A percentile compares a stretch with the other conserved stretches of the same genome.
Conservation (phyloP, 73 alveolate species). For the Uronychia binucleata region DNA sequence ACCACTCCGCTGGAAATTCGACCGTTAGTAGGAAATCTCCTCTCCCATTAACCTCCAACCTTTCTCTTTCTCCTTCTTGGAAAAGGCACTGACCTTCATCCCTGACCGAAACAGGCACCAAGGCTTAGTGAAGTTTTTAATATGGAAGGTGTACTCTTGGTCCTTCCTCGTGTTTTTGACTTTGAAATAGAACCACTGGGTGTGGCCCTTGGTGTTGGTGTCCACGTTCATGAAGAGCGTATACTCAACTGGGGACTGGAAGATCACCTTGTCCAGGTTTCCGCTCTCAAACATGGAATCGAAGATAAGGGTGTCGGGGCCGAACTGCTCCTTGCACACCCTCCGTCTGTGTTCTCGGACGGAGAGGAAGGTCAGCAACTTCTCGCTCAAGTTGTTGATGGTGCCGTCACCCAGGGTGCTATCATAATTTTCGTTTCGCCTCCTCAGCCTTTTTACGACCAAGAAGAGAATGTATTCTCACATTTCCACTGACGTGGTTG, state of each 20-base stretch:
- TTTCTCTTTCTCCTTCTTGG: constrained; percentile 2
- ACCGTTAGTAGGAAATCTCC: no score
- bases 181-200: constrained; percentile 94
- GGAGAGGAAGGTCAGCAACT: no score
- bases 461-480: constrained; percentile 31
- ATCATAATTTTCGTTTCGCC: background rate
- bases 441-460: constrained; percentile 14
- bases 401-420: background rate
- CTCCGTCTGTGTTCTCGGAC: background rate
- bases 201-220: constrained; percentile 92
- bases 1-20: no score
- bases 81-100: constrained; percentile 45
- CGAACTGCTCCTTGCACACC: background rate
- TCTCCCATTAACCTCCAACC: no score
- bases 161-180: constrained; percentile 69
- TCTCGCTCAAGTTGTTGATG: background rate
- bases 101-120: constrained; percentile 57
- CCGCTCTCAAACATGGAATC: constrained; percentile 70
- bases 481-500: constrained; percentile 27
- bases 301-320: constrained; percentile 12
- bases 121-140: constrained; percentile 72
- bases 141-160: constrained; percentile 69
- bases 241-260: constrained; percentile 47
- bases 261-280: constrained; percentile 48
- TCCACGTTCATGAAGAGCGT: constrained; percentile 76